These are phyloP conservation scores for Ceratobasidium sp. DNA, from an alignment of 1,284 basidiomycete species.

Conservation along the genomic window DNA sequence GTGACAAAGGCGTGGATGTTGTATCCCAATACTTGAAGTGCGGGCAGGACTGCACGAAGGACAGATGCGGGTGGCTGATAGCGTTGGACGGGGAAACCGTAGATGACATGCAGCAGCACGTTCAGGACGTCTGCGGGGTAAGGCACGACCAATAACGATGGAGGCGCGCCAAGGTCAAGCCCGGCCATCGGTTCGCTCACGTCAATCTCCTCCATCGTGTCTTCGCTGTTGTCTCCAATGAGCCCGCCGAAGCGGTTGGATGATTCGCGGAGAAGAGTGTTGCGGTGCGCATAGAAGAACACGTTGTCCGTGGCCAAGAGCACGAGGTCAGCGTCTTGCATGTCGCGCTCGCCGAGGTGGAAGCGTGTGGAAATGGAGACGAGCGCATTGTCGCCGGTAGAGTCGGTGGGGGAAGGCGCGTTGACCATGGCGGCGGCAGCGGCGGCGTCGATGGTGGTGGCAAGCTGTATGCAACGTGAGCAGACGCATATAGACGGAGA, in stretches of 20 bases:
- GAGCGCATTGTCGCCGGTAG: constrained; percentile 7
- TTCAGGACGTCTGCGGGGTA: constrained; percentile 38
- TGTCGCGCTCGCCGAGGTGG: constrained; percentile 34
- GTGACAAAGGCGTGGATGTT: constrained; percentile 25
- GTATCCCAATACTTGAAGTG: constrained; percentile 20
- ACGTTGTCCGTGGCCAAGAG: constrained; percentile 38
- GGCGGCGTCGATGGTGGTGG: background rate
- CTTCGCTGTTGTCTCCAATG: background rate
- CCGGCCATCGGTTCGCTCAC: constrained; percentile 20
- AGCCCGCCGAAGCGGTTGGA: constrained; percentile 9
- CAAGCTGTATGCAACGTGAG: constrained; percentile 1
- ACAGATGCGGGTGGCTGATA: constrained; percentile 16
- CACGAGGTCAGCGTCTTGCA: constrained; percentile 39
- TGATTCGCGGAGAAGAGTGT: constrained; percentile 16
- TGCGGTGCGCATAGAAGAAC: constrained; percentile 37
- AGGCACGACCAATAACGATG: constrained; percentile 13
- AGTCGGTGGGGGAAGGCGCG: background rate
- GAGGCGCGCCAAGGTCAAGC: constrained; percentile 9
- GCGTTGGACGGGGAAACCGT: constrained; percentile 28
- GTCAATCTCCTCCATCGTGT: constrained; percentile 10
- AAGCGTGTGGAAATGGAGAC: constrained; percentile 39
- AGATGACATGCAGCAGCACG: constrained; percentile 38
- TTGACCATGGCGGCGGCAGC: background rate
- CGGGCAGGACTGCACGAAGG: constrained; percentile 20
- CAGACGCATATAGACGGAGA: constrained; percentile 11